Evolutionary conservation across 495 filamentous ascomycete species (phyloP), one percentile per base, ranked within the genome.

Genomic region (Pseudomonodictys pantanalensis): DNA sequence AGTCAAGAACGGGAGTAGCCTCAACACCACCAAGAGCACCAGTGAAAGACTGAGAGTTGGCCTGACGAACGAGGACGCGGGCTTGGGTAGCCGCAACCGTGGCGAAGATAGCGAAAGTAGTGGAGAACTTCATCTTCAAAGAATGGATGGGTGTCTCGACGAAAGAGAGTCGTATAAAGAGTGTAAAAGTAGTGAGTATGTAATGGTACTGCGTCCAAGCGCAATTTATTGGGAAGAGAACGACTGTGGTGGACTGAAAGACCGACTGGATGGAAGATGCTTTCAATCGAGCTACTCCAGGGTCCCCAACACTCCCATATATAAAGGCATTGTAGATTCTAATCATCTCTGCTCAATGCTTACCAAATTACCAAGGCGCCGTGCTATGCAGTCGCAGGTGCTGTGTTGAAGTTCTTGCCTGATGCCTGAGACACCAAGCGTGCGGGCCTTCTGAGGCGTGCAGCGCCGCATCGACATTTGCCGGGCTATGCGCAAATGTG

Each of bases 11-110:
- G 20, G 60, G 60, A 17, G 60, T 63, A 6, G 60, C 60, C 2
- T 44, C 47, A 10, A 63, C 38, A 23, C 60, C 60, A 11, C 60
- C 60, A 2, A 63, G 54, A 41, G 60, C 60, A 28, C 60, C 54
- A n/a, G 60, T 55, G 54, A 63, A 63, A 23, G 52, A 6, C 43
- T 63, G 60, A 17, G 30, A 25, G 53, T 63, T 63, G 56, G 59
- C 49, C 22, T 52, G 47, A 29, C 59, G 59, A 41, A 32, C 23
- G 52, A 56, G 49, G 39, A 49, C 20, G 52, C 59, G 59, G 18
- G 59, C 59, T 18, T 62, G 28, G 51, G 52, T 45, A 9, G 46
- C 32, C 43, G 52, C 46, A 45, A 62, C 18, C 33, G 59, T 41
- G 32, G 59, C 52, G 24, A 62, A 35, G 35, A 62, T 18, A 22